phyloP scores from a whole-genome alignment of 2,329 filamentous ascomycete species.

The Cercospora sojina region DNA sequence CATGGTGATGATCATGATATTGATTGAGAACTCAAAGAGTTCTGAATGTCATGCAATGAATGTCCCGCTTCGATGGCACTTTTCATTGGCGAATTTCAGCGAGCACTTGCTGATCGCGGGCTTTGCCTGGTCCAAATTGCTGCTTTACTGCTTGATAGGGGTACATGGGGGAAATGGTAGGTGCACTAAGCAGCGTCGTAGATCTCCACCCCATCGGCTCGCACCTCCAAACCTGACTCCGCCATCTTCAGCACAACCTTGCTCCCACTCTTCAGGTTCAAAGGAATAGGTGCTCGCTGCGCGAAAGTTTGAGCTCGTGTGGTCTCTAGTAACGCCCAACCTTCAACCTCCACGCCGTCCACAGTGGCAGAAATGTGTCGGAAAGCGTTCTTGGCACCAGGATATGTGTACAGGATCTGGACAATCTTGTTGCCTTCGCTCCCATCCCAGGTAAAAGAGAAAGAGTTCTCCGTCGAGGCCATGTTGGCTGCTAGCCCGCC shows the following conservation, averaged over 20 bases:
- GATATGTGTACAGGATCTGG: constrained; percentile 29
- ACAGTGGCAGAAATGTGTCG: constrained; percentile 26
- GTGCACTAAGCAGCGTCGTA: constrained; percentile 19
- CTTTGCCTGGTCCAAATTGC: background rate
- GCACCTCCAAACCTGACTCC: constrained; percentile 24
- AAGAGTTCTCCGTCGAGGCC: constrained; percentile 19
- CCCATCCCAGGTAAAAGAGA: constrained; percentile 29
- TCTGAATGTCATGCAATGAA: background rate
- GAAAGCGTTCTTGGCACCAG: constrained; percentile 30
- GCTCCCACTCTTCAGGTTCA: constrained; percentile 22
- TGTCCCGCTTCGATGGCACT: background rate
- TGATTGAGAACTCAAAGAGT: constrained; percentile 11
- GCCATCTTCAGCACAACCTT: constrained; percentile 27
- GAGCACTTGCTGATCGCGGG: background rate
- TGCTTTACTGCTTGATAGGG: background rate
- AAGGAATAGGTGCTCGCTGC: constrained; percentile 27
- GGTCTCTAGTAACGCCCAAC: constrained; percentile 28
- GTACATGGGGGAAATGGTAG: background rate
- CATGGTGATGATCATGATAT: constrained; percentile 50
- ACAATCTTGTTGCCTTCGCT: constrained; percentile 25
- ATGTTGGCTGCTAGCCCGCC: constrained; percentile 29
- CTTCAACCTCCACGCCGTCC: constrained; percentile 21
- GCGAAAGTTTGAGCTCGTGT: constrained; percentile 25
- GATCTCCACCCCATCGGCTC: constrained; percentile 28
- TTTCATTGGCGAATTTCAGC: background rate